Evolutionary conservation across 2,329 filamentous ascomycete species (phyloP).

Genomic region (Parastagonospora avenae): DNA sequence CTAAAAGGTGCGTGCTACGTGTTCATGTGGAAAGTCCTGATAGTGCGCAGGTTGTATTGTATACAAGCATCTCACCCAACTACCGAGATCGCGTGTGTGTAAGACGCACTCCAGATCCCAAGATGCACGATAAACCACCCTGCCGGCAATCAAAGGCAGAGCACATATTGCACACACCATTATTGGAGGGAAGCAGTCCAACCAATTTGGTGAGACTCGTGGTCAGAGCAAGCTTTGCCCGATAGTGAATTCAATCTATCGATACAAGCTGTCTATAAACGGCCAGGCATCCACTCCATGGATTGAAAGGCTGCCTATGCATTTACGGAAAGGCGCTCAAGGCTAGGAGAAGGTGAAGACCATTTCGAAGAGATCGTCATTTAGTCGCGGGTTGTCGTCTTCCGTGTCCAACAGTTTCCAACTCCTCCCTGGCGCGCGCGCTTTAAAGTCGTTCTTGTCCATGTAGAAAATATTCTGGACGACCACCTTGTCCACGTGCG

Average conservation of each 20-base stretch:
- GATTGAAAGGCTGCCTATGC: background rate
- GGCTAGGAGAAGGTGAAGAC: slow-evolving; percentile 10
- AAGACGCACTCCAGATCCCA: slow-evolving; percentile 1
- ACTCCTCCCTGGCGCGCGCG: background rate
- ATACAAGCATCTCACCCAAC: background rate
- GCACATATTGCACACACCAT: slow-evolving; percentile 3
- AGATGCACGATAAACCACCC: background rate
- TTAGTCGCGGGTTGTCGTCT: background rate
- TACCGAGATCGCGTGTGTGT: background rate
- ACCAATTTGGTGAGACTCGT: background rate
- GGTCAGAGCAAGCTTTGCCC: slow-evolving; percentile 1
- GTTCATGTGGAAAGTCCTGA: background rate
- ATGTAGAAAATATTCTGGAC: slow-evolving; percentile 11
- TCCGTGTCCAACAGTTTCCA: slow-evolving; percentile 10
- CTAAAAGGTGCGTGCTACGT: background rate
- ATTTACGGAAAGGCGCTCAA: background rate
- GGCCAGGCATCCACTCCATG: background rate
- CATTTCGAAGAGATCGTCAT: slow-evolving; percentile 13
- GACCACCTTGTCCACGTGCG: slow-evolving; percentile 14
- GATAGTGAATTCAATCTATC: slow-evolving; percentile 4
- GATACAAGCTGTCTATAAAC: slow-evolving; percentile 6
- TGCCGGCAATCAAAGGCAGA: slow-evolving; percentile 7
- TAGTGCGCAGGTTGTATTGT: slow-evolving; percentile 4
- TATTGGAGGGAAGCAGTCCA: slow-evolving; percentile 1
- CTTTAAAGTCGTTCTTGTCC: background rate